phyloP scores from a whole-genome alignment of 306 rosid species.

The Cucumis melo region DNA sequence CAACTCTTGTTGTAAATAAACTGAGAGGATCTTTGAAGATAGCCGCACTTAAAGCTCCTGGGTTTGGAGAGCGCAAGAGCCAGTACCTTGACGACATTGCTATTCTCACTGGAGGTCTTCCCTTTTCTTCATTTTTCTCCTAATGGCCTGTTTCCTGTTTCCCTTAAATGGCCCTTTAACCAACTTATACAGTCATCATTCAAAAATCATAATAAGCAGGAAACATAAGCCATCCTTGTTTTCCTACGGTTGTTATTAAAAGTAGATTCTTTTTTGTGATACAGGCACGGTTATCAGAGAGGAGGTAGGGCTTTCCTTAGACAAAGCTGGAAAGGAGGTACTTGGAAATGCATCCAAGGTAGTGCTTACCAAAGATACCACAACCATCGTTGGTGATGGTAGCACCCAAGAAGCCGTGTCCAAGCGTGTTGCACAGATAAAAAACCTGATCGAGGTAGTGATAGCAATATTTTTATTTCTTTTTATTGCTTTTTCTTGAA shows the following conservation, averaged over 20 bases:
- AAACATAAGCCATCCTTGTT: neutral
- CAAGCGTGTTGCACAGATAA: slow-evolving; percentile 89
- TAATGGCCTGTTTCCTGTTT: neutral
- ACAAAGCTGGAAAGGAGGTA: slow-evolving; percentile 90
- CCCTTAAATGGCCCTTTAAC: neutral
- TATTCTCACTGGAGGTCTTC: slow-evolving; percentile 76
- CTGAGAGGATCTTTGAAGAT: slow-evolving; percentile 95
- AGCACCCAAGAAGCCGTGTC: slow-evolving; percentile 87
- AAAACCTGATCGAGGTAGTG: slow-evolving; percentile 68
- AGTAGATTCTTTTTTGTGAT: slow-evolving; percentile 2
- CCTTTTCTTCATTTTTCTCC: neutral
- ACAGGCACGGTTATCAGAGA: slow-evolving; percentile 90
- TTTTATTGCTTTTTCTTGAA: neutral
- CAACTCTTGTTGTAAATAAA: slow-evolving; percentile 92
- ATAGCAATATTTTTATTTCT: neutral
- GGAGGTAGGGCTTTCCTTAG: slow-evolving; percentile 84
- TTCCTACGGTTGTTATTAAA: neutral
- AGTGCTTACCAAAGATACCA: slow-evolving; percentile 86
- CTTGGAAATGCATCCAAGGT: slow-evolving; percentile 85
- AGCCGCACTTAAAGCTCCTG: slow-evolving; percentile 98
- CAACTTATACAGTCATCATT: neutral
- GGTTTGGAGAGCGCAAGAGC: slow-evolving; percentile 99
- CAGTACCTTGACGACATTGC: slow-evolving; percentile 99
- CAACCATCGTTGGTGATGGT: slow-evolving; percentile 95
- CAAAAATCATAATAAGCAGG: neutral